Evolutionary conservation across 352 stramenopile species (phyloP).

Genomic region (Blastocystis sp.): DNA sequence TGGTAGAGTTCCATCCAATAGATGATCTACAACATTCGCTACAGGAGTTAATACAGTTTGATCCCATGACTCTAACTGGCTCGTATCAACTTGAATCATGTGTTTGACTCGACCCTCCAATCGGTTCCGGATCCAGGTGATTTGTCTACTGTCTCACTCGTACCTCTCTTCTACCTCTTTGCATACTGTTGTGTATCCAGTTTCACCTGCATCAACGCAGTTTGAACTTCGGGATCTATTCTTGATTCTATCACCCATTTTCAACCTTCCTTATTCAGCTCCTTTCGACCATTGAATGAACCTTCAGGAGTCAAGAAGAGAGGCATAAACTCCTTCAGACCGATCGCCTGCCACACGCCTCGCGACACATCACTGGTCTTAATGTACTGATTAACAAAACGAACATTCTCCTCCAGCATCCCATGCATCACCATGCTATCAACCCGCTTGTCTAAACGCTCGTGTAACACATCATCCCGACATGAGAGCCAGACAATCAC

Average conservation of each 20-base stretch:
- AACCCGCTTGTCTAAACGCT: conserved; percentile 72
- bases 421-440: conserved; percentile 73
- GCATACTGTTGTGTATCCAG: conserved; percentile 76
- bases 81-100: conserved; percentile 77
- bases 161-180: conserved; percentile 63
- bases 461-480: conserved; percentile 69
- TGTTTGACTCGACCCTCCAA: conserved; percentile 77
- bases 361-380: conserved; percentile 63
- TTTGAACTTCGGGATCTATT: conserved; percentile 66
- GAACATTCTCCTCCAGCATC: conserved; percentile 73
- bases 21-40: conserved; percentile 72
- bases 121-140: conserved; percentile 79
- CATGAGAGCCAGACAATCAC: conserved; percentile 78
- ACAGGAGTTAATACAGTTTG: conserved; percentile 69
- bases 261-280: background rate
- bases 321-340: conserved; percentile 80
- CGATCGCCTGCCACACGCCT: conserved; percentile 78
- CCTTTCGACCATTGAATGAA: conserved; percentile 51
- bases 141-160: conserved; percentile 67
- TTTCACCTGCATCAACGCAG: conserved; percentile 75
- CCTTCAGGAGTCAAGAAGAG: conserved; percentile 72
- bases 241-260: background rate
- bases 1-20: background rate
- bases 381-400: conserved; percentile 68
- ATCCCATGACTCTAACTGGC: conserved; percentile 71